Conservation (phyloP, 495 filamentous ascomycete species). For the Ascodesmis nigricans region DNA sequence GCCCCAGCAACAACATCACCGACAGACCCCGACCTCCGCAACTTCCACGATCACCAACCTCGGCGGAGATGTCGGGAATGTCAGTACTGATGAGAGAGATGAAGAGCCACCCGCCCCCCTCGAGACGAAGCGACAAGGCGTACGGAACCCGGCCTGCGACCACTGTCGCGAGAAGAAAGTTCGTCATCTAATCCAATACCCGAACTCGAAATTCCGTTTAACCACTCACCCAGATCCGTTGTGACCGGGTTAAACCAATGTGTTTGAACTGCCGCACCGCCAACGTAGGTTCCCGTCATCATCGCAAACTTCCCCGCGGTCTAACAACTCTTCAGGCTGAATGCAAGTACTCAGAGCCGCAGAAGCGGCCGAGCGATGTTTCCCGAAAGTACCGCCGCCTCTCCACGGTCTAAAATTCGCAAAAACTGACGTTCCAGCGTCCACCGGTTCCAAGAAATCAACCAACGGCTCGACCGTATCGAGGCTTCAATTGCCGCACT, state of each 20-base stretch:
- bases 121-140: neutral
- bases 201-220: neutral
- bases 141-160: conserved; percentile 15
- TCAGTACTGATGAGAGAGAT: no score
- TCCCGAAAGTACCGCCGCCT: conserved; percentile 14
- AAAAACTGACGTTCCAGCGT: no score
- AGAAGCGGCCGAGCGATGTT: conserved; percentile 18
- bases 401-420: no score
- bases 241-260: conserved; percentile 15
- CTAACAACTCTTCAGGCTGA: no score
- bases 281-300: no score
- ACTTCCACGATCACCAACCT: no score
- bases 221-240: conserved; percentile 12
- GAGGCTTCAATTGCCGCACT: conserved; percentile 1
- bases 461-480: neutral
- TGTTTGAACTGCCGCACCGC: conserved; percentile 19
- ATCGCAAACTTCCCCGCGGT: no score
- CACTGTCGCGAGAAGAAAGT: conserved; percentile 17
- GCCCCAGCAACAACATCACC: no score
- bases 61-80: no score
- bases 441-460: conserved; percentile 17
- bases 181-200: no score
- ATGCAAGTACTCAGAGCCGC: conserved; percentile 16
- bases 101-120: neutral
- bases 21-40: no score